Evolutionary conservation across 768 basidiomycete genomes (phyloP).

Genomic region (Clathrus columnatus): DNA sequence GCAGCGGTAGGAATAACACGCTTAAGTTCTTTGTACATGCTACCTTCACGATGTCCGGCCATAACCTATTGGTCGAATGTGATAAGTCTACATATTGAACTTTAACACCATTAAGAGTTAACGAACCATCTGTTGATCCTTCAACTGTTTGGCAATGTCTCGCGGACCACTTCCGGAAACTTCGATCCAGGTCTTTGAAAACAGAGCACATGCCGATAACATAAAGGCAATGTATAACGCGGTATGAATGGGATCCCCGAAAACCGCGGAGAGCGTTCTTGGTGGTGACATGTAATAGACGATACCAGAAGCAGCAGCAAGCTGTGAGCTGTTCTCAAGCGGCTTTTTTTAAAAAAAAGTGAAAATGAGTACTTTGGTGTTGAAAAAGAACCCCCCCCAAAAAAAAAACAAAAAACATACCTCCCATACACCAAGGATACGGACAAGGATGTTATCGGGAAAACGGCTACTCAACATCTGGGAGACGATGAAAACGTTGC

Average conservation of each 20-base stretch:
- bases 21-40: conserved; percentile 99
- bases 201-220: conserved; percentile 88
- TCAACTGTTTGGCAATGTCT: conserved; percentile 95
- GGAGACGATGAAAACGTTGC: conserved; percentile 90
- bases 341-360: conserved; percentile 45
- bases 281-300: conserved; percentile 98
- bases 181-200: conserved; percentile 99
- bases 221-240: conserved; percentile 87
- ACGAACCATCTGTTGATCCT: conserved; percentile 93
- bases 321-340: conserved; percentile 87
- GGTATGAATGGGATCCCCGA: conserved; percentile 92
- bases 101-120: neutral
- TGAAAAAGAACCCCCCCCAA: neutral
- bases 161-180: conserved; percentile 93
- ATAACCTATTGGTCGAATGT: conserved; percentile 37
- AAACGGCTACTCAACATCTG: conserved; percentile 93
- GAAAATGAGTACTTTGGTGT: too few relatives aligned
- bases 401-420: conserved; percentile 33
- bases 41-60: conserved; percentile 84
- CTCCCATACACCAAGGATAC: conserved; percentile 96
- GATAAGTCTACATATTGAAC: neutral
- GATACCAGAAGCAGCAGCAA: conserved; percentile 82
- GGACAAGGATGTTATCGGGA: conserved; percentile 85
- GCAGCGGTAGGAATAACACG: conserved; percentile 96
- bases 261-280: conserved; percentile 80